Evolutionary conservation across 495 filamentous ascomycete genomes (phyloP).

Genomic region (Penicillium argentinense): DNA sequence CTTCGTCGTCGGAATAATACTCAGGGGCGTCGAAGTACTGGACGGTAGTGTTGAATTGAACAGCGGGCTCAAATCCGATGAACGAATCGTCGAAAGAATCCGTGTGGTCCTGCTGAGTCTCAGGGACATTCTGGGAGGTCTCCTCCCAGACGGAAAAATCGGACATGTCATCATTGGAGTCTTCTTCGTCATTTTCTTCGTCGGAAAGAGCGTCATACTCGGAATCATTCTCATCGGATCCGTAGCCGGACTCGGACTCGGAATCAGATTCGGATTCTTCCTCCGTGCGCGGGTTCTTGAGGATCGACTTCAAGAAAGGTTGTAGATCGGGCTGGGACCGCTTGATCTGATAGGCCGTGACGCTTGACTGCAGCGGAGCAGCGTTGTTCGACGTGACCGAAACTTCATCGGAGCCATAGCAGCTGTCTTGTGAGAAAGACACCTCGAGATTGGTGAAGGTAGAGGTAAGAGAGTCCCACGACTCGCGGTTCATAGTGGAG

Average conservation of each 20-base stretch:
- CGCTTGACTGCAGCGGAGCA: constrained; percentile 22
- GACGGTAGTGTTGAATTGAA: constrained; percentile 40
- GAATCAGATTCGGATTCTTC: constrained; percentile 27
- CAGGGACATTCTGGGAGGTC: constrained; percentile 29
- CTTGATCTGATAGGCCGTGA: constrained; percentile 16
- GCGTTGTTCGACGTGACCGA: constrained; percentile 38
- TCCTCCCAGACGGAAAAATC: constrained; percentile 41
- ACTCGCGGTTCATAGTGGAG: constrained; percentile 29
- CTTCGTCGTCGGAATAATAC: constrained; percentile 24
- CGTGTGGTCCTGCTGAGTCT: constrained; percentile 33
- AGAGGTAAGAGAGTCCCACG: constrained; percentile 47
- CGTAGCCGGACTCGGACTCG: constrained; percentile 46
- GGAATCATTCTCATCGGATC: constrained; percentile 38
- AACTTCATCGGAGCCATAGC: constrained; percentile 47
- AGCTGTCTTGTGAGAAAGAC: constrained; percentile 48
- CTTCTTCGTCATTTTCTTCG: constrained; percentile 22
- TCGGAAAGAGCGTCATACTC: constrained; percentile 36
- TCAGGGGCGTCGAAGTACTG: constrained; percentile 36
- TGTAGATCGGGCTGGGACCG: constrained; percentile 22
- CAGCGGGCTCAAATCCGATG: constrained; percentile 40
- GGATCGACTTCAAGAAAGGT: constrained; percentile 39
- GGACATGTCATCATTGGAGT: constrained; percentile 35
- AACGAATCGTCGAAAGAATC: constrained; percentile 44
- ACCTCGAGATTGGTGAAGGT: constrained; percentile 40
- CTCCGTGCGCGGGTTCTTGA: constrained; percentile 37